Conservation (phyloP, 169 alveolate genomes). For the Plasmodium gonderi region DNA sequence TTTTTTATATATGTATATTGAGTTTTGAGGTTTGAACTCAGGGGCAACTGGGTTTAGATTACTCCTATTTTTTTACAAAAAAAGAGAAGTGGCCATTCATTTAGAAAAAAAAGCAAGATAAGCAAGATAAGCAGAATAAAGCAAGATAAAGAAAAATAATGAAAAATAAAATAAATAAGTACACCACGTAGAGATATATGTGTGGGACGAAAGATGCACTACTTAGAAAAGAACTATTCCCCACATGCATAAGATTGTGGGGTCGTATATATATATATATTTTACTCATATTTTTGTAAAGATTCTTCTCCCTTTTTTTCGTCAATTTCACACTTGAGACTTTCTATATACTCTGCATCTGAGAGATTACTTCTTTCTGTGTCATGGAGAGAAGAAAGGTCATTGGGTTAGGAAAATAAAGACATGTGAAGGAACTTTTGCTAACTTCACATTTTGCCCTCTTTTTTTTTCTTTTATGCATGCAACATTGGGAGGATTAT, state of each 20-base stretch:
- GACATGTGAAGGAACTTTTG: not conserved
- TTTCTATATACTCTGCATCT: constrained; percentile 27
- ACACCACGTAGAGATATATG: no score
- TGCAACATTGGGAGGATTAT: not conserved
- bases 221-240: no score
- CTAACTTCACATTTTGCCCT: no score
- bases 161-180: no score
- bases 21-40: constrained; percentile 63
- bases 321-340: constrained; percentile 36
- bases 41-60: constrained; percentile 69
- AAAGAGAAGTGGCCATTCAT: no score
- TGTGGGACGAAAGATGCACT: no score
- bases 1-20: constrained; percentile 40
- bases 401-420: not conserved
- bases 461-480: not conserved
- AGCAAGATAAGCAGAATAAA: no score
- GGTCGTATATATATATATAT: not conserved
- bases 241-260: no score
- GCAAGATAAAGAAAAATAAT: not conserved
- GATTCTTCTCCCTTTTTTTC: not conserved
- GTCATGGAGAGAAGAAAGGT: not conserved
- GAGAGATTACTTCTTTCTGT: constrained; percentile 21
- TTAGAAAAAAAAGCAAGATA: no score
- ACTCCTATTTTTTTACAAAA: constrained; percentile 34
- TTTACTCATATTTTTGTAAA: constrained; percentile 42